Base-by-base conservation (phyloP, 1,284 basidiomycete species). In the Sanghuangporus baumii region DNA sequence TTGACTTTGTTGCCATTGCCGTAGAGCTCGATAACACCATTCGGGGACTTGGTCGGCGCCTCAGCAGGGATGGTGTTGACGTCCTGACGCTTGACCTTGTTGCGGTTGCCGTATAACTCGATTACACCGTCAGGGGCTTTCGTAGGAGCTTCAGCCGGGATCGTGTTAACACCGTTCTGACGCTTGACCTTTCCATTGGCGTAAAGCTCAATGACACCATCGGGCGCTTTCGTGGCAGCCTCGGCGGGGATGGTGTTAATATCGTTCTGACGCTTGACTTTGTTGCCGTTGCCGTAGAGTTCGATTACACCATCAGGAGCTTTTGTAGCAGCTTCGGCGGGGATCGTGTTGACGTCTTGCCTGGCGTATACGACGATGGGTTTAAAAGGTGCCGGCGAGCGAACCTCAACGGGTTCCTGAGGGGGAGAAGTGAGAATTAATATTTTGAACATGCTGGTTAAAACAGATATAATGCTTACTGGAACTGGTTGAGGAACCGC, bases 301-400 rank as follows among this genome's bases (percentile, higher is more conserved):
- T 67, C 63, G 61, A 73, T 60, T 20, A 64, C 43, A 59, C 72
- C 70, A 59, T 65, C 63, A 5, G 62, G 66, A 1, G 70, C 66
- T 68, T 68, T 74, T 20, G 69, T 68, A 7, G 73, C 58, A 8
- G 60, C 59, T 50, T 72, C 69, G 3, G 71, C 77, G 4, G 78
- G 78, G 47, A 76, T 72, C 63, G 61, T 74, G 74, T 67, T 72
- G 57, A 68, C 61, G 66, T 59, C 43, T 46, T 76, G 78, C 66
- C 73, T 79, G 62, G 72, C 69, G 70, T 83, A 84, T 26, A 78
- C 78, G 31, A 72, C 73, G 66, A 84, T 81, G 38, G 76, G 77
- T 59, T 80, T 74, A 55, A 83, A 72, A 26, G 78, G 76, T 58
- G 74, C 73, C 43, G 74, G 69, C 34, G 57, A 43, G 36, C 64